Evolutionary conservation across 2,329 filamentous ascomycete species (phyloP), one percentile per base, ranked within the genome.

Genomic region (Fusarium solani-melongenae): DNA sequence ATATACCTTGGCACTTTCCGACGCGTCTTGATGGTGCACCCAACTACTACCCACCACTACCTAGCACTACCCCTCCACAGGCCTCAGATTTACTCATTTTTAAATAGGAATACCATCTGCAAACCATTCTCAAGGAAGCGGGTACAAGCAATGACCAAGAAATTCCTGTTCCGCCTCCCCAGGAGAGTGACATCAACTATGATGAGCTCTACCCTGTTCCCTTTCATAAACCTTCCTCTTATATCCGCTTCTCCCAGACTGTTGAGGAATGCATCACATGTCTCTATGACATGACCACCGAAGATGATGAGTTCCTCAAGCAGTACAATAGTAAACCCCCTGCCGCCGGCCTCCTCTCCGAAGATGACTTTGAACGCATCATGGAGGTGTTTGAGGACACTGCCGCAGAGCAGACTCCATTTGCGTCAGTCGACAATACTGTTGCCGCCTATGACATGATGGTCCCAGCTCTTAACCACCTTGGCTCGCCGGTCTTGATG

Each of bases 161-260:
- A 78, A 92, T 92, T 72, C 90, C 90, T 36, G 90, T 92, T 20
- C 90, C 90, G 70, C 90, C 90, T 77, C 89, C 90, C 15, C 83
- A 91, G 79, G 86, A 91, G 83, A 91, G 89, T 78, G 85, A 87
- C 74, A 85, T 96, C 83, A 90, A 94, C 83, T 99, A 98, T 92
- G 94, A 97, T 83, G 90, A 92, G 79, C 89, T 98, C 77, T 98
- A 98, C 81, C 90, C 92, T 58, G 91, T 90, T 74, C 86, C 87
- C 66, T 98, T 96, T 84, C 89, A 92, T 79, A 93, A 97, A 82
- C 95, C 96, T 61, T 91, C 92, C 70, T 96, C 95, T 70, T 98
- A 98, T 84, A 98, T 99, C 81, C 94, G 96, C 74, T 98, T 97
- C 85, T 98, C 96, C 73, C 96, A 97, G 76, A 99, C 96, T 4